Conservation (phyloP, 108 stramenopile genomes). For the Skeletonema menzelii region DNA sequence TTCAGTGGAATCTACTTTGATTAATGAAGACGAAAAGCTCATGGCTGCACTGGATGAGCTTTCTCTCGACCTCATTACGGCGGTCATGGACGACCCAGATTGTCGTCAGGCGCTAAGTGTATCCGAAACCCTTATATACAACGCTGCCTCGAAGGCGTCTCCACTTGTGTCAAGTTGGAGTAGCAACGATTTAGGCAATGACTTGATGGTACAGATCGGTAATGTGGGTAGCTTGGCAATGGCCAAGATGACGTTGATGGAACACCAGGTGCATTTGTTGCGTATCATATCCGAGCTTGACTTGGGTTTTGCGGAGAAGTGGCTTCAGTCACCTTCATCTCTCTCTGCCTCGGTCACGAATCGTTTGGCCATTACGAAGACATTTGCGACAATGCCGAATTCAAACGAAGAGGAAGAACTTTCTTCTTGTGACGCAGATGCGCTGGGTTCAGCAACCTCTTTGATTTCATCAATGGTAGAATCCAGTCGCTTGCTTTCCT, state of each 20-base stretch:
- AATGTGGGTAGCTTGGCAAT: conserved; percentile 21
- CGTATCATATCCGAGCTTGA: conserved; percentile 13
- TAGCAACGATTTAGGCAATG: conserved; percentile 1
- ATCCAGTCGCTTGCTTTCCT: conserved; percentile 20
- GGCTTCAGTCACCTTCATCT: conserved; percentile 34
- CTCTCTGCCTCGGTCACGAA: conserved; percentile 7
- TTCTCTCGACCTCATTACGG: conserved; percentile 21
- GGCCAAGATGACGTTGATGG: conserved; percentile 8
- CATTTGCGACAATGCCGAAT: conserved; percentile 1
- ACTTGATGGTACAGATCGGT: conserved; percentile 15
- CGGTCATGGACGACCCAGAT: conserved; percentile 15
- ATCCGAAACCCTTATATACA: conserved; percentile 26
- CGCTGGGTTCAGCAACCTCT: conserved; percentile 9
- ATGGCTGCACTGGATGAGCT: conserved; percentile 42
- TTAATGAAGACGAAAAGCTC: conserved; percentile 4
- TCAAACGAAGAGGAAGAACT: neutral
- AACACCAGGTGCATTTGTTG: conserved; percentile 25
- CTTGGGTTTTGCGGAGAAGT: conserved; percentile 16
- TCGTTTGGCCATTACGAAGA: conserved; percentile 15
- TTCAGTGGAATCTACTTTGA: neutral
- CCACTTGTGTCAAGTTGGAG: conserved; percentile 24
- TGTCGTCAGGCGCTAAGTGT: conserved; percentile 10
- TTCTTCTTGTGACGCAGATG: conserved; percentile 3
- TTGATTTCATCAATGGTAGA: conserved; percentile 20
- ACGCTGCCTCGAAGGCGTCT: conserved; percentile 34